Base-by-base conservation (phyloP, 1,139 yeast genomes). In the Yamadazyma buinensis region DNA sequence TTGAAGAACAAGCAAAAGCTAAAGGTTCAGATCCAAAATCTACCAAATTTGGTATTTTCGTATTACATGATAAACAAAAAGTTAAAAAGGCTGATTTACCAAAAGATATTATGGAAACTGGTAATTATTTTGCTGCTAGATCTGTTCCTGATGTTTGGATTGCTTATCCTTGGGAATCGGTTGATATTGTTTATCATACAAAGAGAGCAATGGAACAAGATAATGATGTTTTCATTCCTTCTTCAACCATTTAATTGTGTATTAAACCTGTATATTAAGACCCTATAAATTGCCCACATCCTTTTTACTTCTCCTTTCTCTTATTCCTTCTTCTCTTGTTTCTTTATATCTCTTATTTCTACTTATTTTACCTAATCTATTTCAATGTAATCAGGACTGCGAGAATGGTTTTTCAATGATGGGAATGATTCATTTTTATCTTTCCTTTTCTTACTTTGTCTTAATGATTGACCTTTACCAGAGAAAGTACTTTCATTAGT, bases 151-250 rank as follows among this genome's bases (percentile, higher is more conserved):
- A 92, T 58, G 74, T 75, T 49, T 92, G 98, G 98, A 88, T 87
- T 52, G 97, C 97, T 29, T 92, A 92, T 60, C 97, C 97, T 34
- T 92, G 98, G 98, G 96, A 87, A 64, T 80, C 94, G 22, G 73
- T 74, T 40, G 96, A 90, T 64, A 92, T 90, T 57, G 96, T 85
- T 34, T 75, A 72, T 62, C 98, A 90, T 59, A 85, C 95, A 36
- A 70, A 75, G 57, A 74, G 69, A 59, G 96, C 97, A 25, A 68
- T 80, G 42, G 78, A 77, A 53, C 97, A 90, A 64, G 95, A 60
- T 23, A 69, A 70, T 47, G 76, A 70, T 43, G 74, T 67, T 7
- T 69, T 69, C 47, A 56, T 68, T 43, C 69, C 72, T 22, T 67
- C 68, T 15, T 50, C 61, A 23, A 58, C 60, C 21, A 41, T 37